These are phyloP conservation scores for Eimeria mitis DNA, from an alignment of 169 alveolate genomes.

Conservation along the genomic window DNA sequence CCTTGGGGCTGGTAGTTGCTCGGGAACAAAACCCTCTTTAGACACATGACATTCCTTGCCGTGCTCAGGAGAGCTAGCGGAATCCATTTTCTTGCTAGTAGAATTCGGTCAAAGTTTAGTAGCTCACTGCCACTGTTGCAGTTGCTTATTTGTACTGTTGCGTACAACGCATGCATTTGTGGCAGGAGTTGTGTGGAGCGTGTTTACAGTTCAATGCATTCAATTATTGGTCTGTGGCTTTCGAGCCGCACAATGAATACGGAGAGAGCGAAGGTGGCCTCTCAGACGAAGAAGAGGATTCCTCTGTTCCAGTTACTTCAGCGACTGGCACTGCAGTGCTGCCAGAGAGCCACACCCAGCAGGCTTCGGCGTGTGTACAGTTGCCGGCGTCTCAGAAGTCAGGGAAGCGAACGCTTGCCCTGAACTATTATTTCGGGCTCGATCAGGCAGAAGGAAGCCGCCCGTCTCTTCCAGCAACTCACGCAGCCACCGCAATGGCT, in stretches of 20 bases:
- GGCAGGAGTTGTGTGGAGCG: slow-evolving; percentile 1
- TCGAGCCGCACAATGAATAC: slow-evolving; percentile 59
- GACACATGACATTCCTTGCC: neutral
- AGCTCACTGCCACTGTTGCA: neutral
- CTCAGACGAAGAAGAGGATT: slow-evolving; percentile 52
- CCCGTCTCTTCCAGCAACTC: neutral
- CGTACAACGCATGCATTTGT: neutral
- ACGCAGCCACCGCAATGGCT: slow-evolving; percentile 39
- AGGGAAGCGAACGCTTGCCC: slow-evolving; percentile 45
- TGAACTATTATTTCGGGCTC: slow-evolving; percentile 57
- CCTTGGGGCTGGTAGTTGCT: neutral
- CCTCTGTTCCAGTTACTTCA: slow-evolving; percentile 5
- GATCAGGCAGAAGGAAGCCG: slow-evolving; percentile 33
- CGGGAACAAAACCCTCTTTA: neutral
- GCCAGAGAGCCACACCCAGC: slow-evolving; percentile 21
- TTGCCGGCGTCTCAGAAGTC: neutral
- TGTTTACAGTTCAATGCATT: slow-evolving; percentile 80
- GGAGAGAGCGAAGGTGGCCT: slow-evolving; percentile 53
- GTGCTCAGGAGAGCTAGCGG: neutral
- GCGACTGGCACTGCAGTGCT: neutral
- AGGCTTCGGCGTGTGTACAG: neutral
- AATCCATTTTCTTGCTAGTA: neutral
- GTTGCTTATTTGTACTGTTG: neutral
- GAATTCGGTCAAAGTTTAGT: neutral
- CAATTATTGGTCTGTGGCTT: slow-evolving; percentile 74